Percentiles rank a stretch among this genome's conserved stretches.
phyloP scores from a whole-genome alignment of 331 rosid species.

The Malus hybrid region DNA sequence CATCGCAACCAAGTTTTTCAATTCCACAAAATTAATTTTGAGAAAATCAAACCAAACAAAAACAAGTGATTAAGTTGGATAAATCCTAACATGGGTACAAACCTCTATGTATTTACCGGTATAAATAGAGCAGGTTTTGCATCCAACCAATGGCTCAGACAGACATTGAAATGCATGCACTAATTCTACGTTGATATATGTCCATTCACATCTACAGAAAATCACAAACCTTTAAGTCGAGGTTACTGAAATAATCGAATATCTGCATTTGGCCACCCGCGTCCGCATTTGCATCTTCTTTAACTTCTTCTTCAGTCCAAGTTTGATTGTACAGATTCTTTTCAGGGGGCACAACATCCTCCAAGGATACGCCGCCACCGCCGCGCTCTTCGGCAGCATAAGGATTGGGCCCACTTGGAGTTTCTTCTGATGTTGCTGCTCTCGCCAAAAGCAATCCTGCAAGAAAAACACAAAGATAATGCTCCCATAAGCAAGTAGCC shows the following conservation, averaged over 20 bases:
- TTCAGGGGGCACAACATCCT: slow-evolving; percentile 32
- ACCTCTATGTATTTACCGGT: background rate
- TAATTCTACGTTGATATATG: background rate
- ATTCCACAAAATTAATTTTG: background rate
- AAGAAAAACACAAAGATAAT: background rate
- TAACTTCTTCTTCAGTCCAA: slow-evolving; percentile 20
- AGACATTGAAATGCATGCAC: background rate
- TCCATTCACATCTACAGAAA: background rate
- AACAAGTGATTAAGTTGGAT: background rate
- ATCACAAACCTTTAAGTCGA: slow-evolving; percentile 31
- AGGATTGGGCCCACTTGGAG: slow-evolving; percentile 33
- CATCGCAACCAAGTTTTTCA: slow-evolving; percentile 35
- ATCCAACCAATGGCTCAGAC: background rate
- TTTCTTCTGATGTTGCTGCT: slow-evolving; percentile 55
- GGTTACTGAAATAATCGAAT: slow-evolving; percentile 35
- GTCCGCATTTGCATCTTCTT: slow-evolving; percentile 25
- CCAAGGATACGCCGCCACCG: slow-evolving; percentile 26
- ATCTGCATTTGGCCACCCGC: slow-evolving; percentile 32
- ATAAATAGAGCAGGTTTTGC: background rate
- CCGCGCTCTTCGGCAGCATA: slow-evolving; percentile 37
- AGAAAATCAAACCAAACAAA: background rate
- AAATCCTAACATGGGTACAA: background rate
- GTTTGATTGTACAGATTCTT: slow-evolving; percentile 21
- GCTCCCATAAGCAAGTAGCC: background rate
- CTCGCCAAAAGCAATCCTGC: slow-evolving; percentile 42